These are phyloP conservation scores for Leersia perrieri DNA, from an alignment of 176 grass and related monocot genomes.

Conservation along the genomic window DNA sequence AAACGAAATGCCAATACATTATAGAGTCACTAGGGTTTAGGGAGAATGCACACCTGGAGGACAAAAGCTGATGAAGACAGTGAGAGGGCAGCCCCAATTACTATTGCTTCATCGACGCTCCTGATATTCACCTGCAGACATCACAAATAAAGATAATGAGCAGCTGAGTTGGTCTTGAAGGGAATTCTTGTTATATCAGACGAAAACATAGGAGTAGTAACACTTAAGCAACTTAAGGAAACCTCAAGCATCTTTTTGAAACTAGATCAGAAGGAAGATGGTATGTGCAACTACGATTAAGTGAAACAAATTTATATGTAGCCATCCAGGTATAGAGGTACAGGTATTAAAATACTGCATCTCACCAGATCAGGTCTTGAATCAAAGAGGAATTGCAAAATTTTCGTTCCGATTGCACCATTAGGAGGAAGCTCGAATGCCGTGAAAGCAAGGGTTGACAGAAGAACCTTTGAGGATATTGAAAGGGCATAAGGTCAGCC, in stretches of 20 bases:
- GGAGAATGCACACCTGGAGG: conserved; percentile 69
- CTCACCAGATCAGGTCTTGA: conserved; percentile 90
- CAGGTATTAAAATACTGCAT: background rate
- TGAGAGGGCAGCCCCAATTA: conserved; percentile 95
- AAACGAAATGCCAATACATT: background rate
- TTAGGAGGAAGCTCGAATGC: conserved; percentile 98
- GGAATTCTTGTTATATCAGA: background rate
- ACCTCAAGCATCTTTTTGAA: background rate
- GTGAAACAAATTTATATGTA: too few relatives aligned
- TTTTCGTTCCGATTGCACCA: conserved; percentile 84
- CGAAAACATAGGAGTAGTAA: background rate
- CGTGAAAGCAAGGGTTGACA: conserved; percentile 93
- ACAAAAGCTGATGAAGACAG: conserved; percentile 99
- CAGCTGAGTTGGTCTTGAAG: background rate
- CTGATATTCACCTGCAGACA: conserved; percentile 85
- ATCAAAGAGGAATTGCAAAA: conserved; percentile 91
- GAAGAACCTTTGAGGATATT: conserved; percentile 59
- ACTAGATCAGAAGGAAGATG: background rate
- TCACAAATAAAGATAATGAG: conserved; percentile 8
- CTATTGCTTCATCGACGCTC: conserved; percentile 95
- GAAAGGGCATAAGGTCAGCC: conserved; percentile 22
- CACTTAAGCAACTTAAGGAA: background rate
- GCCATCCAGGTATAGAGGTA: background rate
- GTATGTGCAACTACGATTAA: background rate
- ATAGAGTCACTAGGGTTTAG: background rate